These are phyloP conservation scores for Trichoderma guizhouense DNA, from an alignment of 2,329 filamentous ascomycete genomes.

Conservation along the genomic window DNA sequence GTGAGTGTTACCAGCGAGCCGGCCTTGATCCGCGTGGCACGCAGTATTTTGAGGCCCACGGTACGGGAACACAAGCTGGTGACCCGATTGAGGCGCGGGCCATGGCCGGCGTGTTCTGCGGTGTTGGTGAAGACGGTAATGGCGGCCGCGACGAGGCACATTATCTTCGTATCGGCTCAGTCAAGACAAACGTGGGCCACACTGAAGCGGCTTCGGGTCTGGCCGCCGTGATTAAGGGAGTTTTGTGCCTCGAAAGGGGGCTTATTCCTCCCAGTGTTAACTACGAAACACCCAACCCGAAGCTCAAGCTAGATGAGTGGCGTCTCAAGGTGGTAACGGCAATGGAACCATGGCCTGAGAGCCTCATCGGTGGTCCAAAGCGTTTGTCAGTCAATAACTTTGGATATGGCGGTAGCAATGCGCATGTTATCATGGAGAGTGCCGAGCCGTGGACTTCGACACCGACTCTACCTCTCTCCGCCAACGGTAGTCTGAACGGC, in stretches of 20 bases:
- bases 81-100: slow-evolving; percentile 21
- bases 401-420: slow-evolving; percentile 26
- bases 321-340: slow-evolving; percentile 24
- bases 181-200: slow-evolving; percentile 31
- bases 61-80: slow-evolving; percentile 38
- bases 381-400: slow-evolving; percentile 35
- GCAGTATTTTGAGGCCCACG: slow-evolving; percentile 15
- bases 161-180: slow-evolving; percentile 22
- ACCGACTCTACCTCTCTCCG: not conserved
- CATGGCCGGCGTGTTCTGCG: not conserved
- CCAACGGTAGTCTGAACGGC: not conserved
- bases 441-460: not conserved
- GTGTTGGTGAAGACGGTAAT: not conserved
- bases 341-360: slow-evolving; percentile 20
- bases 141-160: slow-evolving; percentile 17
- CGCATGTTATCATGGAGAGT: slow-evolving; percentile 15
- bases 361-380: not conserved
- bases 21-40: not conserved
- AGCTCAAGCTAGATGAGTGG: slow-evolving; percentile 14
- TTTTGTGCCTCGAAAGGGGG: not conserved
- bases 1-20: not conserved
- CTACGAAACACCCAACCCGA: not conserved
- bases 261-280: not conserved
- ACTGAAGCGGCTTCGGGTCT: slow-evolving; percentile 27
- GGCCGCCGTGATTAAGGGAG: slow-evolving; percentile 19